Evolutionary conservation across 2,329 filamentous ascomycete species (phyloP), one percentile per base, ranked within the genome.

Genomic region (Fusarium sp.): DNA sequence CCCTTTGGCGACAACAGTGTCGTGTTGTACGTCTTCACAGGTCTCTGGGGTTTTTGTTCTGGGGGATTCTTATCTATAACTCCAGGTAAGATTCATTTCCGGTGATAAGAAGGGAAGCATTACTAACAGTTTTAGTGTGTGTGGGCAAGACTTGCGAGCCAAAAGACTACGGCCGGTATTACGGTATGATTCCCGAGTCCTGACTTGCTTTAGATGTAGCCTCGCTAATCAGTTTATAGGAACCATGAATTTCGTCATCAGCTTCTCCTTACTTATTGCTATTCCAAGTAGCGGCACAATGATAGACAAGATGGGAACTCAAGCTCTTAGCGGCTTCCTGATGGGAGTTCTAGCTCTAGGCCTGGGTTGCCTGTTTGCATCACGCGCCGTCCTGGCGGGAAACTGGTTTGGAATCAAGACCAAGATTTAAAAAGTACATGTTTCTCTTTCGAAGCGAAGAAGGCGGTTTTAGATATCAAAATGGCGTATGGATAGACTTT

Each of bases 121-220:
- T 9, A 4, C 42, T 45, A 7, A 27, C 18, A 27, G 7, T 7
- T 23, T 3, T 4, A 66, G 63, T 66, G 2, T 66, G 63, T 25
- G 44, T 66, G 1, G 63, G 63, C 7, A 66, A 66, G 16, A 66
- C 63, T 9, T 66, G 63, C 1, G 62, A 66, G 16, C 38, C 61
- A 16, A 66, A 66, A 15, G 61, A 66, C 18, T 66, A 66, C 10
- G 63, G 63, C 0, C 44, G 61, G n/a, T 66, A 66, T 29, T 66
- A 66, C 2, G 63, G 63, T 45, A 51, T 1, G 18, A 3, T 2
- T 11, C 11, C 5, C 29, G n/a, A n/a, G n/a, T n/a, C 9, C 11
- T 31, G 29, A 10, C 29, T 31, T 12, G 11, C 29, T 11, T 31
- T 31, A 31, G 27, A 31, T 31, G 29, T 16, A 3, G 1, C 33